Evolutionary conservation across 805 yeast genomes (phyloP).

Genomic region (Candida arabinofermentans): DNA sequence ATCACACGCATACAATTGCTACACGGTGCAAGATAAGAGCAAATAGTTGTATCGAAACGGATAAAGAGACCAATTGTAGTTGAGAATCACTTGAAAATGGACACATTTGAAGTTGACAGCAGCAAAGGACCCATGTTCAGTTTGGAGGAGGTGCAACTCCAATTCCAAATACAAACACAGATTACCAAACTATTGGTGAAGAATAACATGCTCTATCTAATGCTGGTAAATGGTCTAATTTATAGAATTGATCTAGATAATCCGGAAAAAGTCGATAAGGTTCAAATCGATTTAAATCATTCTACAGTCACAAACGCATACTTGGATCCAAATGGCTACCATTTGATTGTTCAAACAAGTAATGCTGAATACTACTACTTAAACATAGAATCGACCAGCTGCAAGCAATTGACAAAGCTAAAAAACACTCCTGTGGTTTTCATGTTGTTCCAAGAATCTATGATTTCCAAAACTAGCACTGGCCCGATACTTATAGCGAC

Average conservation of each 20-base stretch:
- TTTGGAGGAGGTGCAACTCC: constrained; percentile 32
- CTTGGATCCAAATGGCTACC: constrained; percentile 49
- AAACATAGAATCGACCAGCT: constrained; percentile 36
- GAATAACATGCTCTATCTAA: constrained; percentile 52
- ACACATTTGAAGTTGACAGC: constrained; percentile 15
- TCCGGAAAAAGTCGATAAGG: constrained; percentile 53
- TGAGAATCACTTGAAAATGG: constrained; percentile 8
- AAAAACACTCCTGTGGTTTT: constrained; percentile 41
- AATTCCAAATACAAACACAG: constrained; percentile 28
- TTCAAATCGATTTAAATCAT: constrained; percentile 27
- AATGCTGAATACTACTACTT: constrained; percentile 45
- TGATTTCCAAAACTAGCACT: constrained; percentile 28
- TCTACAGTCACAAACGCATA: constrained; percentile 34
- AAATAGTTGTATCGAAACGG: too few species aligned
- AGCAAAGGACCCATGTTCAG: constrained; percentile 12
- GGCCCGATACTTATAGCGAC: constrained; percentile 51
- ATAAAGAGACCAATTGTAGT: too few species aligned
- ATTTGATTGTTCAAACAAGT: constrained; percentile 46
- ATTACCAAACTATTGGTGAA: constrained; percentile 51
- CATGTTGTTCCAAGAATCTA: constrained; percentile 34
- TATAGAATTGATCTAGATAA: constrained; percentile 61
- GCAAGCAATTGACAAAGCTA: constrained; percentile 42
- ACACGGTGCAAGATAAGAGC: too few species aligned
- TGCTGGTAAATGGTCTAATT: constrained; percentile 48
- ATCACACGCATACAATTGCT: too few species aligned